Evolutionary conservation across 106 monocot genomes (phyloP), one percentile per base, ranked within the genome.

Genomic region (Agapanthus africanus): DNA sequence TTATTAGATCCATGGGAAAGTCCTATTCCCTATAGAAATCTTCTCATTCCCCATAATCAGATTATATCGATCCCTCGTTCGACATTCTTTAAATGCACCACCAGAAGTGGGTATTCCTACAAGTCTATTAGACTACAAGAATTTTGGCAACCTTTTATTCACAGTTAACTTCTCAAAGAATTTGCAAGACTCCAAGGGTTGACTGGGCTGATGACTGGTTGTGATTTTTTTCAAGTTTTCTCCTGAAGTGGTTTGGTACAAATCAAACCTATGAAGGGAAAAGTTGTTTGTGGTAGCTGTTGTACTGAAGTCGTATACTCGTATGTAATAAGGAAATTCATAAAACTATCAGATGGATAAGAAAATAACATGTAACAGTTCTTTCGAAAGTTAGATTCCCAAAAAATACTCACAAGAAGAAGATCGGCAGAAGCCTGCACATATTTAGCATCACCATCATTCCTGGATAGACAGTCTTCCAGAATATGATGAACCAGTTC

Each of bases 401-500:
- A n/a, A n/a, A 66, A 51, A 52, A 14, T 41, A 67, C 91, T 80
- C 81, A 93, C 93, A 74, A 67, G 74, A 10, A 93, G 76, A 70
- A 93, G 86, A 71, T 86, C 73, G 54, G 72, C 38, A 30, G 78
- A 62, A 56, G 81, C 69, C 36, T 71, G 35, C 23, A 57, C 19
- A 64, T 68, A 41, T 33, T 78, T 78, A 35, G 65, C 73, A 66
- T 42, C 31, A 59, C 37, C 28, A 66, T 59, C 30, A 59, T 78
- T 74, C 40, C 54, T 70, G 4, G 37, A 77, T 28, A 79, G 60
- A 18, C 76, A 38, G 57, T 46, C 68, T 71, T 83, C 74, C 35
- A 93, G 54, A 40, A 93, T 81, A 51, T 41, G 70, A 59, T 33
- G 59, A 51, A 93, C 83, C 67, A 81, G 66, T 47, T 93, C 93